A percentile compares a stretch with the other conserved stretches of the same genome.
Conservation (phyloP, 352 stramenopile genomes). For the Phytopythium vexans region DNA sequence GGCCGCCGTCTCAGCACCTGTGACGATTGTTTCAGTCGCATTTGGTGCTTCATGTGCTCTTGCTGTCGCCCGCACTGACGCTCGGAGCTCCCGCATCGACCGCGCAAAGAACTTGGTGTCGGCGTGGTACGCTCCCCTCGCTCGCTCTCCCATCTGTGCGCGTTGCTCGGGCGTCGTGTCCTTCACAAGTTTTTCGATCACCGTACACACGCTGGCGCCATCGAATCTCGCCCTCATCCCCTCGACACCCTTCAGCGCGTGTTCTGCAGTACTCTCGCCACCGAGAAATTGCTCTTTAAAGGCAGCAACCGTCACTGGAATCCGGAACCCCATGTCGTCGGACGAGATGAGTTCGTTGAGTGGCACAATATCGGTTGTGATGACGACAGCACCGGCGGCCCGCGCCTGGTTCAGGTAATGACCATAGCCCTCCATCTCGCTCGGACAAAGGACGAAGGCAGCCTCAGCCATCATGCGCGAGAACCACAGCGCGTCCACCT, state of each 20-base stretch:
- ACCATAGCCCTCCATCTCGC: slow-evolving; percentile 55
- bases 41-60: slow-evolving; percentile 2
- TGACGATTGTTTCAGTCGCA: background rate
- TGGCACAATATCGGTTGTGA: slow-evolving; percentile 46
- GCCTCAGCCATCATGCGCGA: slow-evolving; percentile 37
- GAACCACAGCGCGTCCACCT: slow-evolving; percentile 30
- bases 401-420: slow-evolving; percentile 73
- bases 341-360: slow-evolving; percentile 68
- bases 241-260: slow-evolving; percentile 22
- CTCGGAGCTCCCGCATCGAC: slow-evolving; percentile 35
- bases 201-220: slow-evolving; percentile 25
- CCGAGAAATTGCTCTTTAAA: slow-evolving; percentile 29
- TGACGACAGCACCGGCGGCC: slow-evolving; percentile 41
- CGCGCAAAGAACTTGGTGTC: slow-evolving; percentile 50
- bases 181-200: slow-evolving; percentile 29
- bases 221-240: slow-evolving; percentile 31
- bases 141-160: slow-evolving; percentile 20
- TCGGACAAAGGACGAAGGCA: slow-evolving; percentile 59
- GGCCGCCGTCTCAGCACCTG: too few relatives aligned
- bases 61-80: slow-evolving; percentile 14
- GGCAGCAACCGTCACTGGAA: slow-evolving; percentile 1
- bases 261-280: slow-evolving; percentile 22
- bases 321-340: slow-evolving; percentile 27
- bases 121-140: slow-evolving; percentile 38
- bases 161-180: slow-evolving; percentile 23